Conservation (phyloP, 495 filamentous ascomycete species). For the Neurospora pannonica region DNA sequence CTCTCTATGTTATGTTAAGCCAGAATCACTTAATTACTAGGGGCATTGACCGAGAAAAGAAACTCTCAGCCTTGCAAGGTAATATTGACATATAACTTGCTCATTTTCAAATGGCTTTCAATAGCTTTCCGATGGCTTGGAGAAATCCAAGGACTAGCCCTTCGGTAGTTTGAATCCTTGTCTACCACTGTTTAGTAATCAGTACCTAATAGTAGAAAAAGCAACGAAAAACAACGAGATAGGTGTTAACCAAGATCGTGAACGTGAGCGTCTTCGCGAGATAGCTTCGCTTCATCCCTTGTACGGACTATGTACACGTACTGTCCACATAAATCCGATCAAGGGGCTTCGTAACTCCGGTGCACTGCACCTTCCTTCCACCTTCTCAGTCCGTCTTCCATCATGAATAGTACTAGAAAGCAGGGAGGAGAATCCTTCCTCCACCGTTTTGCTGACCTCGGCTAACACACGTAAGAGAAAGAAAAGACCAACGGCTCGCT, state of each 20-base stretch:
- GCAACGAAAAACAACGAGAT: not conserved
- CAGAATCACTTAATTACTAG: not conserved
- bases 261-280: not conserved
- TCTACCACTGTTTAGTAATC: too few species aligned
- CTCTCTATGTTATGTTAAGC: not conserved
- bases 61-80: not conserved
- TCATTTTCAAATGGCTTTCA: too few species aligned
- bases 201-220: not conserved
- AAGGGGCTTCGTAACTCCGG: not conserved
- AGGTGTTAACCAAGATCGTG: not conserved
- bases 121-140: not conserved
- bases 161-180: not conserved
- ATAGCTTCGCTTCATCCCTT: not conserved
- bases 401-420: not conserved
- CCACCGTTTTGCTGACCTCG: too few species aligned
- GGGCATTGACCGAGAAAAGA: not conserved
- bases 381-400: not conserved
- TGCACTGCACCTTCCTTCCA: not conserved
- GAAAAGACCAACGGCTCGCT: too few species aligned
- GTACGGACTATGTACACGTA: not conserved
- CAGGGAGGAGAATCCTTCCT: not conserved
- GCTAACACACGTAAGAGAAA: too few species aligned
- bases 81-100: not conserved
- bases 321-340: not conserved
- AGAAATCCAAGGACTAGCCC: not conserved